Base-by-base conservation (phyloP, 2,329 filamentous ascomycete species). In the Fusarium sp. region DNA sequence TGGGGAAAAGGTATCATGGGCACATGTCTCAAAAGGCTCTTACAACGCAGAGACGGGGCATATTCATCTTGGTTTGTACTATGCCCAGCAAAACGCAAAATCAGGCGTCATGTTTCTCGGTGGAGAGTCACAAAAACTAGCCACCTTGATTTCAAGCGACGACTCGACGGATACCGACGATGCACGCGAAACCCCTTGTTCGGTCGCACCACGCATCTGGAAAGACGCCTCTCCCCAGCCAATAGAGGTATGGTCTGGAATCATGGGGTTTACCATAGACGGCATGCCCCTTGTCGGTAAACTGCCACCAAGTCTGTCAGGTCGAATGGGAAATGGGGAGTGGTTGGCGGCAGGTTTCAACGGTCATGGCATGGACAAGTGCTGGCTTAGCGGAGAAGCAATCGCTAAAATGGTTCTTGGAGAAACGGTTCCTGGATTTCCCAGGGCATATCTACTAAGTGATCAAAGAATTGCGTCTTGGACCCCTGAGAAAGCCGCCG, bases 351-450 rank as follows among this genome's bases (percentile, higher is more conserved):
- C 85, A 0, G 87, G 86, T 0, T 88, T 85, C 71, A 83, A 81
- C 50, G 87, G 87, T 4, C 85, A 87, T 25, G 87, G 87, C 6
- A 88, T 89, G 86, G 83, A 84, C 5, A 85, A 85, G 77, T 85
- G 85, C 4, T 89, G 87, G 87, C 82, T 87, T 4, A 86, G 82
- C 48, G 87, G 86, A 0, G 82, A 82, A 23, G 87, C 86, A 5
- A 54, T 82, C 5, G 79, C 76, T 0, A 74, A 67, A 30, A 80
- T 80, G 77, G 66, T 74, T 6, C 64, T 81, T 0, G 78, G 79
- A 0, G 74, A 79, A 39, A 64, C 70, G 0, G 48, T 64, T 4
- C 64, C 70, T 5, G 77, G 73, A 0, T 75, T 77, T n/a, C 75
- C 75, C 2, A 70, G 54, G 23, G 73, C 71, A 2, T 76, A 75